These are phyloP conservation scores for Cladosporium colombiae DNA, from an alignment of 2,329 filamentous ascomycete species.

Conservation along the genomic window DNA sequence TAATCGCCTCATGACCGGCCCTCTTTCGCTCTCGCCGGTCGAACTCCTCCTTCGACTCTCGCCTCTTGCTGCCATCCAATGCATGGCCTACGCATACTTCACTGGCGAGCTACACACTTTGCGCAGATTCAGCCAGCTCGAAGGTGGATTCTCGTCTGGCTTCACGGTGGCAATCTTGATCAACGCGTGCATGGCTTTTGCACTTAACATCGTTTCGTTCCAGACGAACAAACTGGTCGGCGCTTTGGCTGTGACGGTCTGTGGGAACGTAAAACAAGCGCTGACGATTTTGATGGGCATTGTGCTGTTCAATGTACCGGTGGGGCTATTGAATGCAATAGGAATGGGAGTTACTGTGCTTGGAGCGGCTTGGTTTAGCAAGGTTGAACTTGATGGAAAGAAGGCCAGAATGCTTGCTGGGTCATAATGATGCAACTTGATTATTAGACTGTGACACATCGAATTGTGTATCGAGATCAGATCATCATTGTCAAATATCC, in stretches of 20 bases:
- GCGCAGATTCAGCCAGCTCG: slow-evolving; percentile 21
- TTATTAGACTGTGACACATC: not conserved
- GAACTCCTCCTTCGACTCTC: slow-evolving; percentile 65
- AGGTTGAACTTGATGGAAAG: slow-evolving; percentile 56
- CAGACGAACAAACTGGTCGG: slow-evolving; percentile 36
- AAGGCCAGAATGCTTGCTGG: slow-evolving; percentile 20
- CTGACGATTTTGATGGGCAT: slow-evolving; percentile 35
- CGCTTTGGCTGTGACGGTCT: slow-evolving; percentile 32
- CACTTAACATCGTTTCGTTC: slow-evolving; percentile 36
- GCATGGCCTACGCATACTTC: slow-evolving; percentile 52
- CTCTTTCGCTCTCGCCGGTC: slow-evolving; percentile 57
- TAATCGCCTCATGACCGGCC: slow-evolving; percentile 65
- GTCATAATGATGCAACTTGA: not conserved
- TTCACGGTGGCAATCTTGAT: slow-evolving; percentile 25
- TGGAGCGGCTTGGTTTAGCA: slow-evolving; percentile 60
- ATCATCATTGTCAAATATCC: not conserved
- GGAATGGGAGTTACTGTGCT: slow-evolving; percentile 57
- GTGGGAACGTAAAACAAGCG: slow-evolving; percentile 35
- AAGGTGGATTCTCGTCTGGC: slow-evolving; percentile 22
- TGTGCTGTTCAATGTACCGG: slow-evolving; percentile 32
- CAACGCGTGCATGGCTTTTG: slow-evolving; percentile 32
- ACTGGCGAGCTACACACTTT: slow-evolving; percentile 49
- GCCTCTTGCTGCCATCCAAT: slow-evolving; percentile 59
- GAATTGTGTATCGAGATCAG: not conserved
- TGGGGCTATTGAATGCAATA: slow-evolving; percentile 51